A percentile compares a stretch with the other conserved stretches of the same genome.
phyloP scores from a whole-genome alignment of 208 protist species.

The Crithidia mellificae region DNA sequence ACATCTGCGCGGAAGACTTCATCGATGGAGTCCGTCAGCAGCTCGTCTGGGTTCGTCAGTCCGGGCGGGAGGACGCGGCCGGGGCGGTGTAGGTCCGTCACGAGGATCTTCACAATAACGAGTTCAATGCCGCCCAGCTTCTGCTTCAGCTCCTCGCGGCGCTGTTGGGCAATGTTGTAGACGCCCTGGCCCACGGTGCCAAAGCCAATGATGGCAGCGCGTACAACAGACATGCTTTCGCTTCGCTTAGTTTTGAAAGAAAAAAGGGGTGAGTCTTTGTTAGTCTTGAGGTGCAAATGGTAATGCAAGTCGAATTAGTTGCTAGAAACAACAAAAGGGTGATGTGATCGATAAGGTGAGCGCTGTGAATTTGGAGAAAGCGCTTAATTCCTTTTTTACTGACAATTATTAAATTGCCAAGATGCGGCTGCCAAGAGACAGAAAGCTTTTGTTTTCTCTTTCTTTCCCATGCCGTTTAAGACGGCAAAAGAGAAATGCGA shows the following conservation, averaged over 20 bases:
- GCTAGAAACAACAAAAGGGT: no score
- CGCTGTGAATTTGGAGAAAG: no score
- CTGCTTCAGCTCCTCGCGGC: constrained; percentile 28
- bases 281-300: no score
- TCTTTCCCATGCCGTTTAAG: no score
- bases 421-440: no score
- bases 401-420: no score
- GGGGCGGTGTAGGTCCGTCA: constrained; percentile 12
- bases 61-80: constrained; percentile 21
- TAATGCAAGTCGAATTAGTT: no score
- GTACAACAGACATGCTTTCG: constrained; percentile 20
- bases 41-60: constrained; percentile 26
- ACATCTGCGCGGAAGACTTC: constrained; percentile 24
- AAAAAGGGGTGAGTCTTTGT: neutral
- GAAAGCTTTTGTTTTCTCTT: no score
- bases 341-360: no score
- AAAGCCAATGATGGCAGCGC: constrained; percentile 43
- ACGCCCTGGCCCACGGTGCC: constrained; percentile 47
- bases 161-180: constrained; percentile 38
- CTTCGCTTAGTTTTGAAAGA: no score
- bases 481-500: no score
- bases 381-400: no score
- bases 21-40: constrained; percentile 32
- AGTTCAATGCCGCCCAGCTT: constrained; percentile 31
- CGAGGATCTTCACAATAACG: constrained; percentile 39